phyloP scores from a whole-genome alignment of 2,329 filamentous ascomycete species.

The Simplicillium aogashimaense region DNA sequence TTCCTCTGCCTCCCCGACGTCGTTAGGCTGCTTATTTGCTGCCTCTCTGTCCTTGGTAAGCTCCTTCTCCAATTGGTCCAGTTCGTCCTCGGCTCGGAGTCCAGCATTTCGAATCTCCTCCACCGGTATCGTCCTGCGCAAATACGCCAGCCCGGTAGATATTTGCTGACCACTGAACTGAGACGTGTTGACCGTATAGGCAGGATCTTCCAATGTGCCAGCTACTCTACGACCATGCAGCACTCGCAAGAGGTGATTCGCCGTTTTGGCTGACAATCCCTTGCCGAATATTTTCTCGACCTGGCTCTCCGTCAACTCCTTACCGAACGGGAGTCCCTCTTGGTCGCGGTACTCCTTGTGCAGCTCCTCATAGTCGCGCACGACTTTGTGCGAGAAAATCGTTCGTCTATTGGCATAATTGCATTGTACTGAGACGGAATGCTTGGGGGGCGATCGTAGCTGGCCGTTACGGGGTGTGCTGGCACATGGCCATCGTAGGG shows the following conservation, averaged over 20 bases:
- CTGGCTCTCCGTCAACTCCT: conserved; percentile 39
- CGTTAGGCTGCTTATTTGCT: conserved; percentile 6
- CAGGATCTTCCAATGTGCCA: conserved; percentile 52
- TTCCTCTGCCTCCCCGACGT: conserved; percentile 11
- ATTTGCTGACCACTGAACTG: conserved; percentile 31
- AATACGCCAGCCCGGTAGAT: conserved; percentile 39
- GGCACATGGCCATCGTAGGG: conserved; percentile 9
- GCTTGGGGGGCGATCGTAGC: conserved; percentile 3
- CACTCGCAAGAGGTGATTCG: conserved; percentile 45
- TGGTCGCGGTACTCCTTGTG: conserved; percentile 46
- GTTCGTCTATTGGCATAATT: conserved; percentile 16
- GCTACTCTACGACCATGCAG: conserved; percentile 55
- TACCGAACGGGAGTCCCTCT: conserved; percentile 40
- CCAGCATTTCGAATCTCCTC: conserved; percentile 53
- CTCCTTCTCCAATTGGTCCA: conserved; percentile 38
- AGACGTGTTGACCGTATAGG: conserved; percentile 35
- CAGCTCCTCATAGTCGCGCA: conserved; percentile 48
- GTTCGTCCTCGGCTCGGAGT: conserved; percentile 52
- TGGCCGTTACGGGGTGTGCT: conserved; percentile 1
- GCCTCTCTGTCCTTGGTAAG: conserved; percentile 13
- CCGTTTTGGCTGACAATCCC: conserved; percentile 29
- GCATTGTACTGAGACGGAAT: conserved; percentile 5
- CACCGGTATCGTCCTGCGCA: conserved; percentile 43
- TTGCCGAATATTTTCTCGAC: conserved; percentile 39
- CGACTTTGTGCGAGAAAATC: conserved; percentile 25